Evolutionary conservation across 352 stramenopile species (phyloP).

Genomic region (Detonula confervacea): DNA sequence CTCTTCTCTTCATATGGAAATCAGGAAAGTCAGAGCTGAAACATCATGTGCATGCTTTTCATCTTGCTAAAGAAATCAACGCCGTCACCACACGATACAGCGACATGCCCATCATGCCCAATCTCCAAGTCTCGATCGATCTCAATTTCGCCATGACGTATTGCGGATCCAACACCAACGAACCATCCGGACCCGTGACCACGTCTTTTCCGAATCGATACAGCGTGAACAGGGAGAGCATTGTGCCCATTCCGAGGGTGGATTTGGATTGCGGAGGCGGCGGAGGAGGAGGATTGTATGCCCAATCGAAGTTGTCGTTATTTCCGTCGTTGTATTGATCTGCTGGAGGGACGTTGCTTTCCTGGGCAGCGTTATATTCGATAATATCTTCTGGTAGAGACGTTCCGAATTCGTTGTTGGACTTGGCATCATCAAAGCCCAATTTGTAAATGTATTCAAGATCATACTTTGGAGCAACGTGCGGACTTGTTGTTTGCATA

Average conservation of each 20-base stretch:
- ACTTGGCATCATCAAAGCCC: constrained; percentile 72
- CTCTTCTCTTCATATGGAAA: too few relatives aligned
- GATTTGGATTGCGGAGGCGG: constrained; percentile 31
- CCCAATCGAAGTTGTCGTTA: constrained; percentile 39
- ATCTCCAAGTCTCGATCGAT: constrained; percentile 58
- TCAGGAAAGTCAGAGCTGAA: too few relatives aligned
- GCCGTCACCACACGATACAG: constrained; percentile 65
- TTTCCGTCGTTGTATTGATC: constrained; percentile 22
- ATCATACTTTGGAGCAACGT: constrained; percentile 24
- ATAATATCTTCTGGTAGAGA: constrained; percentile 49
- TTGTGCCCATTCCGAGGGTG: constrained; percentile 54
- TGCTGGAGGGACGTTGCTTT: background rate
- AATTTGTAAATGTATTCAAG: constrained; percentile 77
- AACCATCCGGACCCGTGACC: constrained; percentile 53
- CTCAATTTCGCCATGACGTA: constrained; percentile 63
- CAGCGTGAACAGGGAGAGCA: constrained; percentile 66
- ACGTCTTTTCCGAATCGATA: constrained; percentile 66
- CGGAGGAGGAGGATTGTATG: constrained; percentile 40
- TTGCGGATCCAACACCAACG: constrained; percentile 43
- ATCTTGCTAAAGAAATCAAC: constrained; percentile 46
- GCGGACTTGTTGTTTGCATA: background rate
- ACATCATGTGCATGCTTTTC: too few relatives aligned
- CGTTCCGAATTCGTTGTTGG: constrained; percentile 57
- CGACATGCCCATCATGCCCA: constrained; percentile 65
- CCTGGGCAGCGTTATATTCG: constrained; percentile 4